Evolutionary conservation across 2,329 filamentous ascomycete genomes (phyloP), one percentile per base, ranked within the genome.

Genomic region (Ampelomyces quisqualis): DNA sequence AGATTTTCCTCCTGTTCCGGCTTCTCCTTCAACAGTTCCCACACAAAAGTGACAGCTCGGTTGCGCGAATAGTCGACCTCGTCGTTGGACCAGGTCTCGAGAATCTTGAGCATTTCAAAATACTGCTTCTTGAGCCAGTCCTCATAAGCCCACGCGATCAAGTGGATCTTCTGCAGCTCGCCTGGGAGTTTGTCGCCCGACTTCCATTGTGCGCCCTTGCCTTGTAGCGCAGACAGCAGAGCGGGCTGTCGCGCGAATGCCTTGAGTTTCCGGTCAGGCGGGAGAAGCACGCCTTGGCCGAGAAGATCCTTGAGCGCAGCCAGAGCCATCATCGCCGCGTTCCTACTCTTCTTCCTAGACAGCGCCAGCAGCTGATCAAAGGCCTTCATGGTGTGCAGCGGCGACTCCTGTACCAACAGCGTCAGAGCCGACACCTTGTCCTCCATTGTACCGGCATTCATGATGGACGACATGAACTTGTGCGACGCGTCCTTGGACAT

Each of bases 361-460:
- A 98, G 73, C 1, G 73, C 79, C 52, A 97, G 76, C 32, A 98
- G 74, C 48, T 82, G 88, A 57, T 97, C 91, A 48, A 97, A 83
- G 1, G 90, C 86, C 62, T 93, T 91, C 49, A 82, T 84, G 47
- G 90, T 97, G 69, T 98, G 93, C 36, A 97, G 73, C 13, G 93
- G 93, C 7, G 94, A 97, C 69, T 98, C 93, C 72, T 98, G 94
- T 9, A 96, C 84, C 40, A 93, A 86, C 55, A 98, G 76, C 4
- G 93, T 98, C 60, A 98, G 75, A 3, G 93, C 94, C 2, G 93
- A 98, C 29, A 97, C 86, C 68, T 96, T 97, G 68, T 98, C 93
- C 40, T 90, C 94, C 56, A 97, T 80, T 7, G 94, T 98, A 75
- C 93, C 93, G 2, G 90, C 94, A 7, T 89, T 77, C 88, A 97